Conservation (phyloP, 306 rosid genomes). For the Fragaria ananassa region DNA sequence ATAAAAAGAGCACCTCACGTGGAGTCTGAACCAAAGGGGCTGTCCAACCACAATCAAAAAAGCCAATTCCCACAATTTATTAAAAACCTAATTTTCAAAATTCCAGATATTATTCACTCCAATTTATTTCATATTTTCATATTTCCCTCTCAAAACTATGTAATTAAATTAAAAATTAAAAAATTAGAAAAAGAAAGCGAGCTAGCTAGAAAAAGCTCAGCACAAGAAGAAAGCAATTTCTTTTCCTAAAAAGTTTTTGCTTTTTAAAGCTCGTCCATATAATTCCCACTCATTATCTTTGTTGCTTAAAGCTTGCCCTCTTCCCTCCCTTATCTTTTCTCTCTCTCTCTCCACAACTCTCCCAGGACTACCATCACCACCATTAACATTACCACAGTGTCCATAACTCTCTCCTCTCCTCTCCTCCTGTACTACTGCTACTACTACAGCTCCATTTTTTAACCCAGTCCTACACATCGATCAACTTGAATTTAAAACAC, state of each 20-base stretch:
- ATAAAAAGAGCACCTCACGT: constrained; percentile 99
- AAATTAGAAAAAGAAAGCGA: neutral
- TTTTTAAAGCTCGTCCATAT: constrained; percentile 77
- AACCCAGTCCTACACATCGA: constrained; percentile 14
- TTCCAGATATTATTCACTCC: neutral
- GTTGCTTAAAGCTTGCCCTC: constrained; percentile 68
- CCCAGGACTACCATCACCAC: neutral
- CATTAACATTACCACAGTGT: constrained; percentile 5
- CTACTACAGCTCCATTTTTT: neutral
- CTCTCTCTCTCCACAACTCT: constrained; percentile 15
- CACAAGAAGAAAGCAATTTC: constrained; percentile 53
- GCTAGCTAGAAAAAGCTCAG: constrained; percentile 16
- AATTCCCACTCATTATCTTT: constrained; percentile 92
- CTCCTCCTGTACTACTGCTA: neutral
- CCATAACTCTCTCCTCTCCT: neutral
- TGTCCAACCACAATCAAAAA: constrained; percentile 82
- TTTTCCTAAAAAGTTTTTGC: constrained; percentile 26
- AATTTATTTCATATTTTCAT: too few species aligned
- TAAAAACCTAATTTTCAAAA: too few species aligned
- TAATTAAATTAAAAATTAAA: neutral
- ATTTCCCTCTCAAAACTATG: neutral
- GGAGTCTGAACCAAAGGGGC: constrained; percentile 93
- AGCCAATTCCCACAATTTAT: constrained; percentile 20
- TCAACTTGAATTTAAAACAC: constrained; percentile 18
- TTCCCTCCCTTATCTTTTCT: constrained; percentile 11